A percentile compares a stretch with the other conserved stretches of the same genome.
phyloP scores from a whole-genome alignment of 2,329 filamentous ascomycete genomes.

The Exophiala viscosa region DNA sequence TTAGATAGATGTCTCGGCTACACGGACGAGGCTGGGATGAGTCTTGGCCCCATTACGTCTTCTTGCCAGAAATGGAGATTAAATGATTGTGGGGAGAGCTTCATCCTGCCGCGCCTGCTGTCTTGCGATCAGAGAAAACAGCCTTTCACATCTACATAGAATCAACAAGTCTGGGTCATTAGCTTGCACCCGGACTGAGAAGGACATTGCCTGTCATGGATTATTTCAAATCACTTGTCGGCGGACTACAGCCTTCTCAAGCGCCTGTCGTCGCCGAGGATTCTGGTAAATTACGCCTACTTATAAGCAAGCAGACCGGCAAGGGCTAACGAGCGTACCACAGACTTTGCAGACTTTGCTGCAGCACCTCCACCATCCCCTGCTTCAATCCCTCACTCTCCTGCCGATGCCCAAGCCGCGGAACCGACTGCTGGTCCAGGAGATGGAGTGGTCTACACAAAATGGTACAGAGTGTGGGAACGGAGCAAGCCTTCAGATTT shows the following conservation, averaged over 20 bases:
- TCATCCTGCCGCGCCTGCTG: too few relatives aligned
- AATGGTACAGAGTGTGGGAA: slow-evolving; percentile 97
- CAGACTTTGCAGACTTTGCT: slow-evolving; percentile 94
- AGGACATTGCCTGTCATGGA: slow-evolving; percentile 21
- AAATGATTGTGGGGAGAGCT: too few relatives aligned
- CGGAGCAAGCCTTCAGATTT: slow-evolving; percentile 81
- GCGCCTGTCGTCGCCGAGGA: slow-evolving; percentile 28
- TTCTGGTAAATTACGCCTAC: slow-evolving; percentile 23
- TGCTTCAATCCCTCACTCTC: slow-evolving; percentile 45
- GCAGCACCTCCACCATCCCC: slow-evolving; percentile 40
- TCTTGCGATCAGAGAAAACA: too few relatives aligned
- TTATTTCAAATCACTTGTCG: slow-evolving; percentile 29
- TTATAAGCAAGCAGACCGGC: background rate
- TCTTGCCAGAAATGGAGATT: too few relatives aligned
- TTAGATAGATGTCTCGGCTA: too few relatives aligned
- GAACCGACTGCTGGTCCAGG: slow-evolving; percentile 39
- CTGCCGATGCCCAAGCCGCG: slow-evolving; percentile 47
- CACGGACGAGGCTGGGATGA: too few relatives aligned
- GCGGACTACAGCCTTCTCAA: slow-evolving; percentile 24
- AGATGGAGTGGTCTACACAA: slow-evolving; percentile 63
- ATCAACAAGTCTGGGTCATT: slow-evolving; percentile 18
- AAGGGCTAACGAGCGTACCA: background rate
- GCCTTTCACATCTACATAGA: too few relatives aligned
- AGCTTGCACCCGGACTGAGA: slow-evolving; percentile 16
- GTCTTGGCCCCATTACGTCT: too few relatives aligned